These are phyloP conservation scores for Chlorociboria aeruginascens DNA, from an alignment of 495 filamentous ascomycete species.

Conservation along the genomic window DNA sequence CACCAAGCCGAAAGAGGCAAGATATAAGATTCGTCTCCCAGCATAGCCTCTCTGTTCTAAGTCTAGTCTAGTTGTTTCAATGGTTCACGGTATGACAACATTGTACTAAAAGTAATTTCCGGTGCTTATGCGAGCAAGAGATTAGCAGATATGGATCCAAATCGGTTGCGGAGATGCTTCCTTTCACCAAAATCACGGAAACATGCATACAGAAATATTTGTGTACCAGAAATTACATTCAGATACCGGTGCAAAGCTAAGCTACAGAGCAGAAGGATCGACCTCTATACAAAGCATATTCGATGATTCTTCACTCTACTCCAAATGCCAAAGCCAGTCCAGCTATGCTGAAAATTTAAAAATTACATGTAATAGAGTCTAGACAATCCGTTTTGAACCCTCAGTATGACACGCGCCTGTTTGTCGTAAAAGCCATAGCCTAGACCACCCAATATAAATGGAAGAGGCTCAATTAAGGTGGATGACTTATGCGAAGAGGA, in stretches of 20 bases:
- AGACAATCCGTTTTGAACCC: conserved; percentile 4
- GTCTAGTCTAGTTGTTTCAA: too few species aligned
- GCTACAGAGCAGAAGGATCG: conserved; percentile 9
- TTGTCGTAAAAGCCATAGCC: conserved; percentile 19
- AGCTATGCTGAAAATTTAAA: conserved; percentile 11
- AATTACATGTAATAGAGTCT: conserved; percentile 13
- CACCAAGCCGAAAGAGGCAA: too few species aligned
- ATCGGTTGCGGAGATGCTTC: too few species aligned
- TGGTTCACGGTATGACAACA: too few species aligned
- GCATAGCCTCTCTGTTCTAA: too few species aligned
- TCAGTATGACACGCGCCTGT: neutral
- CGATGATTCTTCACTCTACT: conserved; percentile 11
- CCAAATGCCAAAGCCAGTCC: conserved; percentile 2
- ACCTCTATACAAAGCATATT: conserved; percentile 3
- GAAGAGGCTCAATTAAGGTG: conserved; percentile 10
- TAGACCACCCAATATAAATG: conserved; percentile 7
- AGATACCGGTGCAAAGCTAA: conserved; percentile 7
- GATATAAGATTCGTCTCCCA: too few species aligned
- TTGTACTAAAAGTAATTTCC: too few species aligned
- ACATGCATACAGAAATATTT: too few species aligned
- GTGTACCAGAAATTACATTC: conserved; percentile 10
- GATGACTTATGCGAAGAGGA: conserved; percentile 38
- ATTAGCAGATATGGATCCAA: too few species aligned
- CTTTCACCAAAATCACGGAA: too few species aligned
- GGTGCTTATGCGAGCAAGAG: too few species aligned